Evolutionary conservation across 441 rosid genomes (phyloP).

Genomic region (Omphalea diandra): DNA sequence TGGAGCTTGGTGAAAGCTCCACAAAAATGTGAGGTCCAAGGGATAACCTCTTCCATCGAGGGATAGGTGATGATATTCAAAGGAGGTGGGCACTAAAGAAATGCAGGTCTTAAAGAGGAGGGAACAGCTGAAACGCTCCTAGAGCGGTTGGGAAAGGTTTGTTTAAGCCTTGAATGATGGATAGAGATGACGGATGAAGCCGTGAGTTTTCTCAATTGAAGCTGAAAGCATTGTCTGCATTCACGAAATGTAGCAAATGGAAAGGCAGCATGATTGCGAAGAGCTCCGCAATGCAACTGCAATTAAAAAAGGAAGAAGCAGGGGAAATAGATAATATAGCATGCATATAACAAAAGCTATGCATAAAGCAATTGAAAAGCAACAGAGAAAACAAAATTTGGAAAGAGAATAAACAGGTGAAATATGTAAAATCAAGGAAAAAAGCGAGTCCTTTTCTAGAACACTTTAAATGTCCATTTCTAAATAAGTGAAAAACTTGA

Average conservation of each 20-base stretch:
- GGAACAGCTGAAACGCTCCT: conserved; percentile 25
- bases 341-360: too few relatives aligned
- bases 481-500: too few relatives aligned
- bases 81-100: conserved; percentile 11
- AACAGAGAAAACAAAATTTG: not conserved
- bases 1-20: conserved; percentile 31
- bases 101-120: conserved; percentile 27
- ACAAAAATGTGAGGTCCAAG: conserved; percentile 24
- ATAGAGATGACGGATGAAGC: conserved; percentile 21
- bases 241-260: conserved; percentile 25
- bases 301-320: too few relatives aligned
- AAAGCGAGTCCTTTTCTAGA: too few relatives aligned
- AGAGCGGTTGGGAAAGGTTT: conserved; percentile 10
- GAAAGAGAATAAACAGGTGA: too few relatives aligned
- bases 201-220: conserved; percentile 31
- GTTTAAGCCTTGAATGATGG: conserved; percentile 13
- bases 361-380: not conserved
- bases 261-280: conserved; percentile 33
- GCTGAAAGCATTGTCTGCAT: conserved; percentile 31
- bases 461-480: too few relatives aligned
- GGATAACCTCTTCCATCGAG: conserved; percentile 27
- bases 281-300: conserved; percentile 50
- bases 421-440: too few relatives aligned
- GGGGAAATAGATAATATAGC: too few relatives aligned
- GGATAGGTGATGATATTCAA: conserved; percentile 24